These are phyloP conservation scores for Delitschia confertaspora DNA, from an alignment of 495 filamentous ascomycete species.

Conservation along the genomic window DNA sequence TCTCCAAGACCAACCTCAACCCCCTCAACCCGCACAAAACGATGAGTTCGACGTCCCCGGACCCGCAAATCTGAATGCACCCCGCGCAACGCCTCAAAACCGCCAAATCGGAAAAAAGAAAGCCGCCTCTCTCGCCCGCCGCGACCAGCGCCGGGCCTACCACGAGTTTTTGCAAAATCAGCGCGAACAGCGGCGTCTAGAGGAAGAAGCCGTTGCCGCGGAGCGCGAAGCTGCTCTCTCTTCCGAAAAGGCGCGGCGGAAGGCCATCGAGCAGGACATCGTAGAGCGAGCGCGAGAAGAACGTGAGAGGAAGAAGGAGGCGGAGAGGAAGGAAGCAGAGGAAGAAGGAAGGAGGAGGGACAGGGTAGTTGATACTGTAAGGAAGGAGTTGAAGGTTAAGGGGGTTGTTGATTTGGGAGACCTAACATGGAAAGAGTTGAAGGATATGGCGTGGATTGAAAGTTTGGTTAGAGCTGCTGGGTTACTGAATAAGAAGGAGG, in stretches of 20 bases:
- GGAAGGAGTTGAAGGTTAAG: conserved; percentile 26
- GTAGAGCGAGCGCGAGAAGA: conserved; percentile 29
- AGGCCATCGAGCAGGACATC: conserved; percentile 36
- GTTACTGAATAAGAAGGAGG: conserved; percentile 18
- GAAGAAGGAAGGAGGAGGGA: conserved; percentile 32
- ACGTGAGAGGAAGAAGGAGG: conserved; percentile 29
- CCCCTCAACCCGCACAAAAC: background rate
- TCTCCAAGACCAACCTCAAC: background rate
- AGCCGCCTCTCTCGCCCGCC: conserved; percentile 39
- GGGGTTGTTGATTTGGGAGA: conserved; percentile 28
- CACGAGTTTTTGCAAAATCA: conserved; percentile 41
- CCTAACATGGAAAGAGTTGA: conserved; percentile 25
- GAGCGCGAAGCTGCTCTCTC: conserved; percentile 36
- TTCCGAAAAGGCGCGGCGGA: conserved; percentile 36
- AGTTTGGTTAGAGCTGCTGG: conserved; percentile 29
- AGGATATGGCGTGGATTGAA: conserved; percentile 30
- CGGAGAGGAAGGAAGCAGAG: conserved; percentile 29
- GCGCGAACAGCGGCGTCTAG: conserved; percentile 33
- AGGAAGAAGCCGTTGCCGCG: conserved; percentile 30
- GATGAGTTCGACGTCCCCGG: conserved; percentile 2
- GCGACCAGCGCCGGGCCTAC: conserved; percentile 43
- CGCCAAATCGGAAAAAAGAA: conserved; percentile 42
- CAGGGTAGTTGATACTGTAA: conserved; percentile 28
- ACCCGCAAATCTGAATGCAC: conserved; percentile 4
- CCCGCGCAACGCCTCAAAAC: conserved; percentile 8